These are phyloP conservation scores for Pythium rishiriense DNA, from an alignment of 352 stramenopile genomes.

Conservation along the genomic window DNA sequence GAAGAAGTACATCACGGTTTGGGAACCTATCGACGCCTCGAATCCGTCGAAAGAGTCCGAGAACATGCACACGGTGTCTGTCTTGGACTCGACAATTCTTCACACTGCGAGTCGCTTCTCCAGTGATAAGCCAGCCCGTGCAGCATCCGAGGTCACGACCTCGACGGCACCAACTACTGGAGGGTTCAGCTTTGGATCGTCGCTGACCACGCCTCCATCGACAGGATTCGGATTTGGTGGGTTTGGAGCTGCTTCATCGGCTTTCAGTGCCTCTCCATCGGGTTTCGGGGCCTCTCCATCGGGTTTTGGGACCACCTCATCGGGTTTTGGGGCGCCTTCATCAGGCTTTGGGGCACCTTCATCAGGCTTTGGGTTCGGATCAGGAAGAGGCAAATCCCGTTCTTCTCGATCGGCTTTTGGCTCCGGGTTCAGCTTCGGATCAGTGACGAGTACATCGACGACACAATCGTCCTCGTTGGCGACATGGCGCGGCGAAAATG, in stretches of 20 bases:
- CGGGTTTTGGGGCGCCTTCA: not conserved
- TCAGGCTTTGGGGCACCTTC: not conserved
- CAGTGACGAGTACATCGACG: slow-evolving; percentile 33
- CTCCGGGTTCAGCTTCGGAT: not conserved
- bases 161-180: no score
- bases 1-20: slow-evolving; percentile 15
- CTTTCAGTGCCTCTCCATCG: not conserved
- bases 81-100: slow-evolving; percentile 16
- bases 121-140: no score
- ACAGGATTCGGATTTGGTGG: not conserved
- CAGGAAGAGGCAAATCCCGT: not conserved
- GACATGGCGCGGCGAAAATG: slow-evolving; percentile 46
- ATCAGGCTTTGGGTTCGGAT: not conserved
- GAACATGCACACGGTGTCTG: not conserved
- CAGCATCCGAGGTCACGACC: no score
- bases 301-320: not conserved
- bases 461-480: not conserved
- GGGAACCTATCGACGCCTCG: not conserved
- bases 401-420: not conserved
- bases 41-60: not conserved
- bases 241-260: not conserved
- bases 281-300: not conserved
- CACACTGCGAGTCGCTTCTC: not conserved
- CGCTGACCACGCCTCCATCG: no score
- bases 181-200: not conserved